A percentile compares a stretch with the other conserved stretches of the same genome.
These are phyloP conservation scores for Globisporangium recalcitrans DNA, from an alignment of 352 stramenopile species.

Conservation along the genomic window DNA sequence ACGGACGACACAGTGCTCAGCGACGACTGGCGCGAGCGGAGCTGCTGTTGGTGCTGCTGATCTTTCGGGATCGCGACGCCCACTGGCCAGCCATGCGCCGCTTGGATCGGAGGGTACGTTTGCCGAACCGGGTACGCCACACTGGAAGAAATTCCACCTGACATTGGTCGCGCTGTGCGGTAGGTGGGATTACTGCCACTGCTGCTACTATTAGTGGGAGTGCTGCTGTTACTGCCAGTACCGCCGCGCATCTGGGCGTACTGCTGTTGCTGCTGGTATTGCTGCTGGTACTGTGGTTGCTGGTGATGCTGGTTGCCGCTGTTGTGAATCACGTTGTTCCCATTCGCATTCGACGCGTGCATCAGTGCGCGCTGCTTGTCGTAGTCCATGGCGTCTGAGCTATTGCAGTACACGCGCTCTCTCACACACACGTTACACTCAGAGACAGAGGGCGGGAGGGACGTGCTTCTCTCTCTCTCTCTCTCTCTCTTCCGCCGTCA, in stretches of 20 bases:
- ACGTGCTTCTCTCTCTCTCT: background rate
- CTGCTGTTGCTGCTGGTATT: slow-evolving; percentile 2
- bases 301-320: background rate
- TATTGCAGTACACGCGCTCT: no score
- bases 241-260: slow-evolving; percentile 3
- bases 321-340: slow-evolving; percentile 1
- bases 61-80: slow-evolving; percentile 12
- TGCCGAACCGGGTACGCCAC: slow-evolving; percentile 10
- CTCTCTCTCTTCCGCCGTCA: background rate
- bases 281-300: background rate
- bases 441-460: background rate
- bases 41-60: slow-evolving; percentile 5
- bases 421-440: background rate
- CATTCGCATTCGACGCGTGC: slow-evolving; percentile 7
- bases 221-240: background rate
- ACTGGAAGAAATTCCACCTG: background rate
- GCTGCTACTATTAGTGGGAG: background rate
- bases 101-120: slow-evolving; percentile 8
- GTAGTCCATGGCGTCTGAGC: slow-evolving; percentile 15
- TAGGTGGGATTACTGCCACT: background rate
- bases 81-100: background rate
- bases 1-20: slow-evolving; percentile 27
- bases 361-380: slow-evolving; percentile 20
- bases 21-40: slow-evolving; percentile 41
- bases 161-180: slow-evolving; percentile 1